phyloP scores from a whole-genome alignment of 768 basidiomycete genomes.

The Lentinula guzmanii region DNA sequence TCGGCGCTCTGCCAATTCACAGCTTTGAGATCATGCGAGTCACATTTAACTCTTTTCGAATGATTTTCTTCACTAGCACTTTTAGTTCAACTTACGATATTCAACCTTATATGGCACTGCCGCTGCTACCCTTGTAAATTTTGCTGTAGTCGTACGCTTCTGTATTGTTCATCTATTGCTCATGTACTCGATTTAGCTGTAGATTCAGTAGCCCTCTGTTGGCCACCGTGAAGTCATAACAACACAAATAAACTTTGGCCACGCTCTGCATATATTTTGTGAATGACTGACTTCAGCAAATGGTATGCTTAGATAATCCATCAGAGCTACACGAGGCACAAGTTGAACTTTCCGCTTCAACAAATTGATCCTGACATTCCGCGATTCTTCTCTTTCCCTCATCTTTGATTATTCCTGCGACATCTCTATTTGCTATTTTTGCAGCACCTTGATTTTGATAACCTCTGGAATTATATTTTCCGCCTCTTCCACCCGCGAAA shows the following conservation, averaged over 20 bases:
- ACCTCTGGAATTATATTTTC: neutral
- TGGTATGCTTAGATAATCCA: neutral
- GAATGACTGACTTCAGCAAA: too few species aligned
- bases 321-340: neutral
- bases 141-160: neutral
- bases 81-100: neutral
- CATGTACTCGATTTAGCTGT: too few species aligned
- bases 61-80: too few species aligned
- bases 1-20: neutral
- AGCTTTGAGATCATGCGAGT: neutral
- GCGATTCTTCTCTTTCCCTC: neutral
- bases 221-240: too few species aligned
- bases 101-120: neutral
- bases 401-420: neutral
- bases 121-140: neutral
- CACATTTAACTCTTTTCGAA: too few species aligned
- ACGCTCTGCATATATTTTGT: too few species aligned
- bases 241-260: too few species aligned
- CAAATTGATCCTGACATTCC: neutral
- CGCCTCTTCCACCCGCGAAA: conserved; percentile 6
- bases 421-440: neutral
- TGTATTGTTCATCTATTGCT: neutral
- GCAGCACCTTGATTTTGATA: neutral
- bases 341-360: neutral
- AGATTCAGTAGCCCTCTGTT: too few species aligned